Evolutionary conservation across 805 yeast genomes (phyloP), one percentile per base, ranked within the genome.

Genomic region (Candida krabiensis): DNA sequence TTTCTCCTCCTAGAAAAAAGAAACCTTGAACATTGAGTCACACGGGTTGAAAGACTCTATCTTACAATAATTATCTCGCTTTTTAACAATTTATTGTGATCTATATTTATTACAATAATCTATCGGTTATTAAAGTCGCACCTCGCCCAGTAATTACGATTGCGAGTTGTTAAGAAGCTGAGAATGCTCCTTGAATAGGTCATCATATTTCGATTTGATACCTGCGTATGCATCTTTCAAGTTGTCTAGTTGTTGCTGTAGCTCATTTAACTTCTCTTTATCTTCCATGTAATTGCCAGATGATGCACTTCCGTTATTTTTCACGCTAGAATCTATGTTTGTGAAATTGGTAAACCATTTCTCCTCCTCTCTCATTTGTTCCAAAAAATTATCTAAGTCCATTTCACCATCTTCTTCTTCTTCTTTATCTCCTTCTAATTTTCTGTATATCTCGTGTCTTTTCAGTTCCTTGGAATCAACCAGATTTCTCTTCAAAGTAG

Each of bases 401-500:
- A 59, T 60, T 4, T 58, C 47, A 2, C n/a, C 36, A 18, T 50
- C 53, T 15, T 49, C 61, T 45, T 19, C 23, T n/a, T 34, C 40
- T 16, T 40, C 40, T 13, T 46, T 15, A 13, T 19, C 35, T 24
- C 30, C 44, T 9, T 30, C 28, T 61, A 69, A 30, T 63, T 66
- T 53, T 63, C 70, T 54, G 54, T 42, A 35, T 37, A 77, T 50
- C 56, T 70, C 70, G 56, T 73, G 77, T 51, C 77, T 54, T 44
- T 66, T 53, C 9, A 67, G 49, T 41, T 61, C 62, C 43, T 60
- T 53, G 24, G 63, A 38, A 15, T 71, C 72, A 3, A 66, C 70
- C 30, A 83, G 55, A 2, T 72, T 77, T 58, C 91, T 73, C 58
- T 83, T 85, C 44, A 85, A 69, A 6, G 67, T 69, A 0, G 90